These are phyloP conservation scores for Plasmodium berghei DNA, from an alignment of 169 alveolate genomes.

Conservation along the genomic window DNA sequence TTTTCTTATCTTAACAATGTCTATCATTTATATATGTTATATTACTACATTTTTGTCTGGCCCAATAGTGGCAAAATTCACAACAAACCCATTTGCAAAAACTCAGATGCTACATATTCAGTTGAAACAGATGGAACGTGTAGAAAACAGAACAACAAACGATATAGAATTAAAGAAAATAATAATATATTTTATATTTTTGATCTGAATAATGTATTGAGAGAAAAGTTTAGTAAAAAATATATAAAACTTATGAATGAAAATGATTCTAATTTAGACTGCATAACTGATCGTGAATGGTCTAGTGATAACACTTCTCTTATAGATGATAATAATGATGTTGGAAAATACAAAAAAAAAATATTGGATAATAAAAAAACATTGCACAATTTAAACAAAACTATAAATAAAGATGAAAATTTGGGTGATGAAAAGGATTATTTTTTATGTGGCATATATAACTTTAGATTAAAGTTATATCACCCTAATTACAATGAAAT, in stretches of 20 bases:
- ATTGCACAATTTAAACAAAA: too few relatives aligned
- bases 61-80: not conserved
- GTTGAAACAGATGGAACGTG: not conserved
- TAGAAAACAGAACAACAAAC: not conserved
- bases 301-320: not conserved
- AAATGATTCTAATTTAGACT: not conserved
- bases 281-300: too few relatives aligned
- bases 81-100: too few relatives aligned
- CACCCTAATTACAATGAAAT: conserved; percentile 18
- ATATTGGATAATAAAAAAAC: too few relatives aligned
- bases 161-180: not conserved
- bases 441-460: conserved; percentile 36
- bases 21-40: conserved; percentile 57
- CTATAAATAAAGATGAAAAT: not conserved
- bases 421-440: not conserved
- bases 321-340: not conserved
- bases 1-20: conserved; percentile 53
- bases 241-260: conserved; percentile 18
- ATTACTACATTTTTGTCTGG: conserved; percentile 67
- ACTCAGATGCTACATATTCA: not conserved
- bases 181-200: conserved; percentile 33
- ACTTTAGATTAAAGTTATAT: conserved; percentile 36
- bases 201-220: conserved; percentile 22
- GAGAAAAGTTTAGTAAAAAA: conserved; percentile 21
- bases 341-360: too few relatives aligned